Percentiles rank a stretch among this genome's conserved stretches.
phyloP scores from a whole-genome alignment of 2,329 filamentous ascomycete genomes.

The Hortaea sp. region DNA sequence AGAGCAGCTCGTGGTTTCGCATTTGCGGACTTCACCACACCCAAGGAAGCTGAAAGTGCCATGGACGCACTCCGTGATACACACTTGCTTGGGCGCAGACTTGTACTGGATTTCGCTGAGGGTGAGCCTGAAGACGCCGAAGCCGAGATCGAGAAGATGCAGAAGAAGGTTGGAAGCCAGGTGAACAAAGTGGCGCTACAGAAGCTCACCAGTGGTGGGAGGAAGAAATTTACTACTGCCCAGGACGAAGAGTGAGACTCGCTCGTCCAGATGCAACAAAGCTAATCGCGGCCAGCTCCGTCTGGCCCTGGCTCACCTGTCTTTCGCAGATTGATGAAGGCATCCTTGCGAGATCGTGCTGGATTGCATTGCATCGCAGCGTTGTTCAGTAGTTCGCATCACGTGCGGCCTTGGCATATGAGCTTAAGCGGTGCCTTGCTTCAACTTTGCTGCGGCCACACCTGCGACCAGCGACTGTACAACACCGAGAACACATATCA shows the following conservation, averaged over 20 bases:
- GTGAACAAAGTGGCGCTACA: constrained; percentile 84
- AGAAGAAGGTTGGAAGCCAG: constrained; percentile 86
- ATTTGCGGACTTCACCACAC: constrained; percentile 90
- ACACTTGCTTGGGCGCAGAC: constrained; percentile 77
- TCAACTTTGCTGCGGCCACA: not conserved
- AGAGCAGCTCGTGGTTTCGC: constrained; percentile 82
- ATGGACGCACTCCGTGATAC: constrained; percentile 86
- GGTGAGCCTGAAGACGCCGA: constrained; percentile 85
- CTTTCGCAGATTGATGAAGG: no score
- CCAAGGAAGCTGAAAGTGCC: constrained; percentile 81
- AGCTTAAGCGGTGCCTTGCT: constrained; percentile 1
- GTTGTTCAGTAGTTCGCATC: not conserved
- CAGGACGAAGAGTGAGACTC: constrained; percentile 16
- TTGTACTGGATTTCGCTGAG: constrained; percentile 86
- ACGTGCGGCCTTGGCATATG: not conserved
- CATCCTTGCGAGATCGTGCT: no score
- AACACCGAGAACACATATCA: not conserved
- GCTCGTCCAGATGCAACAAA: not conserved
- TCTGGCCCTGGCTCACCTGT: no score
- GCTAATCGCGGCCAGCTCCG: no score
- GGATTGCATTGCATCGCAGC: no score
- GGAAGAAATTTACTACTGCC: constrained; percentile 63
- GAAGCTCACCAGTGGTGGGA: constrained; percentile 70
- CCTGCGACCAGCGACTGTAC: constrained; percentile 5
- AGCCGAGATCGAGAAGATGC: constrained; percentile 93